Base-by-base conservation (phyloP, 2,329 filamentous ascomycete species). In the Neurospora crassa region DNA sequence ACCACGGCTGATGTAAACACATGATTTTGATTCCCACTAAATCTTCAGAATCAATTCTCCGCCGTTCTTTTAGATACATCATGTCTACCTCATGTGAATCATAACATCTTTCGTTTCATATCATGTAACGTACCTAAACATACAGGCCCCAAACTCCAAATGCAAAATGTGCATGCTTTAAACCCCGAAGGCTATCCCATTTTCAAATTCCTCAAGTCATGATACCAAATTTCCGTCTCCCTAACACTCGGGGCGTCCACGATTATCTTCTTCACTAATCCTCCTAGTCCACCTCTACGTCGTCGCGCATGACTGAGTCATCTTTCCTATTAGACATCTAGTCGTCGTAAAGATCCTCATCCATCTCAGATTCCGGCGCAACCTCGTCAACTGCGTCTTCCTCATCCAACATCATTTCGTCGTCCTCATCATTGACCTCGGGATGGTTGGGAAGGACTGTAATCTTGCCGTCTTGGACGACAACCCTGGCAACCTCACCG, bases 371-470 rank as follows among this genome's bases (percentile, higher is more conserved):
- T 77, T 90, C 86, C 18, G 85, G 82, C 68, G 84, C 83, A 74
- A 90, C 78, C 77, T 96, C 93, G 14, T 92, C 90, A 20, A 91
- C 82, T 0, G 91, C 92, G 77, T 91, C 89, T 12, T 93, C 92
- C 42, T 86, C 91, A 53, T 79, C 77, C 69, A 90, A 83, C 89
- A 93, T 90, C 68, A 93, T 91, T 40, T 40, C 37, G 14, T 87
- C 91, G 8, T 90, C 89, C 29, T 86, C 47, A 79, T 78, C 71
- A 37, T 86, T 86, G 75, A 87, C 89, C 63, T 90, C 89, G 0
- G 78, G 74, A 80, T 98, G 96, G 80, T 99, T 98, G 7, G 94
- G 85, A 34, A 96, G 78, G 1, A 99, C 93, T 2, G 89, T 83
- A 72, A 98, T 90, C 80, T 92, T 92, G 67, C 92, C 92, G 74